Evolutionary conservation across 495 filamentous ascomycete species (phyloP).

Genomic region (Clohesyomyces aquaticus): DNA sequence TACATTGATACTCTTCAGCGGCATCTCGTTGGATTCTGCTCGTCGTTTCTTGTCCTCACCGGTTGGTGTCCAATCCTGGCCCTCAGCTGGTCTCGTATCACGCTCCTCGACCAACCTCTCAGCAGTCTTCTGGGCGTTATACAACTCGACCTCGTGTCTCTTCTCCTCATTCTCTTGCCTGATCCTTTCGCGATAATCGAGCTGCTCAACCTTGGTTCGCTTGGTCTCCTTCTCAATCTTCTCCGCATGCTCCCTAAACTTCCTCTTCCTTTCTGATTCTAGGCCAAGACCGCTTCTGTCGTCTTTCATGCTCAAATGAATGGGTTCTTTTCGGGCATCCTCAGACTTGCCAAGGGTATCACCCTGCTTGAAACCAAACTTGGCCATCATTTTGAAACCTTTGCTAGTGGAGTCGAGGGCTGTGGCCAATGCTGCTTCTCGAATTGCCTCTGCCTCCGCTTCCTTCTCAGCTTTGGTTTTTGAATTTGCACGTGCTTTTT

Average conservation of each 20-base stretch:
- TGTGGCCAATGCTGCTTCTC: slow-evolving; percentile 73
- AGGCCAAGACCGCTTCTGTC: slow-evolving; percentile 84
- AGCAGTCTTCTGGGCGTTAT: slow-evolving; percentile 78
- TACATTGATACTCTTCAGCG: slow-evolving; percentile 68
- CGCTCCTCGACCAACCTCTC: slow-evolving; percentile 69
- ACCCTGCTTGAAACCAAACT: slow-evolving; percentile 82
- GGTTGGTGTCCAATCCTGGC: background rate
- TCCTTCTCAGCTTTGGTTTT: slow-evolving; percentile 85
- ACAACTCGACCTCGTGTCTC: slow-evolving; percentile 66
- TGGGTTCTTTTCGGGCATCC: slow-evolving; percentile 62
- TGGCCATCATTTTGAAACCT: slow-evolving; percentile 95
- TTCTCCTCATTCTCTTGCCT: slow-evolving; percentile 71
- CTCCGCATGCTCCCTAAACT: slow-evolving; percentile 64
- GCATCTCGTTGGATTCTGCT: slow-evolving; percentile 31
- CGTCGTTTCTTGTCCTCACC: slow-evolving; percentile 14
- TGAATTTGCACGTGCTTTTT: slow-evolving; percentile 49
- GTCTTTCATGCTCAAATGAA: slow-evolving; percentile 72
- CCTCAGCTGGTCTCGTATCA: background rate
- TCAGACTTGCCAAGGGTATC: slow-evolving; percentile 67
- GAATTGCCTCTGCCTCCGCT: slow-evolving; percentile 66
- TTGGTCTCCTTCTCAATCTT: slow-evolving; percentile 54
- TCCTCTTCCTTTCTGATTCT: slow-evolving; percentile 79
- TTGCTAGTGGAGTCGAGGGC: slow-evolving; percentile 71
- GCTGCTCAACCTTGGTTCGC: slow-evolving; percentile 69
- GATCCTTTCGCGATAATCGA: slow-evolving; percentile 75